Percentiles rank a stretch among this genome's conserved stretches.
These are phyloP conservation scores for Pseudofabraea citricarpa DNA, from an alignment of 2,329 filamentous ascomycete species.

Conservation along the genomic window DNA sequence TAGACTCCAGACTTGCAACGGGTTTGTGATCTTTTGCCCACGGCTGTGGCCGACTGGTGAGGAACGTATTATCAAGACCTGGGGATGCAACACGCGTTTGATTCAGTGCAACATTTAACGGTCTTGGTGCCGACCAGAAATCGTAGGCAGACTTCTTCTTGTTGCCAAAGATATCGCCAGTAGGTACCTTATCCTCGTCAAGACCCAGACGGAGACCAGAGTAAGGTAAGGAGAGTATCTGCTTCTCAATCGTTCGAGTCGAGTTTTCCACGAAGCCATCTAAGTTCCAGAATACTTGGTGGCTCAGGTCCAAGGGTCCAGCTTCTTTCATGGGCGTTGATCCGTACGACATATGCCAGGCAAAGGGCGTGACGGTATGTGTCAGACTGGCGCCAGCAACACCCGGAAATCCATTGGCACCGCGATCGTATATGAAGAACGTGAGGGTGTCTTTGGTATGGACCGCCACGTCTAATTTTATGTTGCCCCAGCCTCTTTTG, in stretches of 20 bases:
- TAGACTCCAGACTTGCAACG: neutral
- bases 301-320: slow-evolving; percentile 69
- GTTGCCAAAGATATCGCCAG: slow-evolving; percentile 65
- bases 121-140: slow-evolving; percentile 75
- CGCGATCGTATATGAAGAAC: slow-evolving; percentile 65
- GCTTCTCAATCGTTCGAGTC: slow-evolving; percentile 58
- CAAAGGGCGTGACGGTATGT: slow-evolving; percentile 2
- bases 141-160: slow-evolving; percentile 63
- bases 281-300: slow-evolving; percentile 69
- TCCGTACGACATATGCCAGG: slow-evolving; percentile 1
- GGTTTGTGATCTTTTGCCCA: neutral
- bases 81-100: neutral
- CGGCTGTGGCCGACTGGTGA: neutral
- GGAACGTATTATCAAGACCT: slow-evolving; percentile 6
- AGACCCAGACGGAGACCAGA: slow-evolving; percentile 61
- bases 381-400: slow-evolving; percentile 1
- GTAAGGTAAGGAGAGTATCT: slow-evolving; percentile 67
- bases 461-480: slow-evolving; percentile 66
- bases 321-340: slow-evolving; percentile 1
- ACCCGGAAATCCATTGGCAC: slow-evolving; percentile 70
- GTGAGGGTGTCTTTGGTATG: slow-evolving; percentile 63
- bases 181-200: slow-evolving; percentile 68
- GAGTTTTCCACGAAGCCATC: slow-evolving; percentile 63
- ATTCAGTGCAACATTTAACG: slow-evolving; percentile 49
- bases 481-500: slow-evolving; percentile 64